These are phyloP conservation scores for Solanum dulcamara DNA, from an alignment of 257 asterid species.

Conservation along the genomic window DNA sequence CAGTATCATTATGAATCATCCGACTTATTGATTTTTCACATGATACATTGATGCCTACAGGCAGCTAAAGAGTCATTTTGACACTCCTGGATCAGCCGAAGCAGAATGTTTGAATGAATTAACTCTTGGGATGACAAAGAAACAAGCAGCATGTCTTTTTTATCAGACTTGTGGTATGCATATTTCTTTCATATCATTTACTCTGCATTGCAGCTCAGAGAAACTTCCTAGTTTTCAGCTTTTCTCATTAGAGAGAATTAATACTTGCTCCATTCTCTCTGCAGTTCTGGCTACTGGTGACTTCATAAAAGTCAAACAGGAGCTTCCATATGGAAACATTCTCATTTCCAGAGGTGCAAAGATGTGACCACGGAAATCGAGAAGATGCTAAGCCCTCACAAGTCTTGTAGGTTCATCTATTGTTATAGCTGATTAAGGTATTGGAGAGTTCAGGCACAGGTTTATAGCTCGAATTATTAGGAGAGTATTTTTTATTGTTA, in stretches of 20 bases:
- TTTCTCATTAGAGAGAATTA: neutral
- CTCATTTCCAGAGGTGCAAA: constrained; percentile 69
- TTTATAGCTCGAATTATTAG: neutral
- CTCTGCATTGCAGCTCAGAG: neutral
- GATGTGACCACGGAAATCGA: constrained; percentile 31
- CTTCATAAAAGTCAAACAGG: constrained; percentile 45
- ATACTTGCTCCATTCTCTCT: neutral
- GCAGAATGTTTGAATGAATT: constrained; percentile 59
- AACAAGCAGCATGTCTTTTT: constrained; percentile 72
- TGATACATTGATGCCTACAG: constrained; percentile 24
- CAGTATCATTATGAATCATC: neutral
- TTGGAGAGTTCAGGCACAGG: neutral
- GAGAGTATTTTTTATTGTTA: neutral
- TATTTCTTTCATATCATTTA: neutral
- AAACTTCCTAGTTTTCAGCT: neutral
- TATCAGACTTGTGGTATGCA: constrained; percentile 71
- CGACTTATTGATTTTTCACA: neutral
- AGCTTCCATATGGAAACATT: constrained; percentile 62
- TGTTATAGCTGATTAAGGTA: neutral
- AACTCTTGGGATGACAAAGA: constrained; percentile 63
- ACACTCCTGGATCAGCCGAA: constrained; percentile 56
- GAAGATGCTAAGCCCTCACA: neutral
- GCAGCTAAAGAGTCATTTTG: constrained; percentile 87
- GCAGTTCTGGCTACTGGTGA: constrained; percentile 83
- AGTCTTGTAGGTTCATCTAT: neutral